Evolutionary conservation across 179 eudicot species (phyloP).

Genomic region (Gypsophila paniculata): DNA sequence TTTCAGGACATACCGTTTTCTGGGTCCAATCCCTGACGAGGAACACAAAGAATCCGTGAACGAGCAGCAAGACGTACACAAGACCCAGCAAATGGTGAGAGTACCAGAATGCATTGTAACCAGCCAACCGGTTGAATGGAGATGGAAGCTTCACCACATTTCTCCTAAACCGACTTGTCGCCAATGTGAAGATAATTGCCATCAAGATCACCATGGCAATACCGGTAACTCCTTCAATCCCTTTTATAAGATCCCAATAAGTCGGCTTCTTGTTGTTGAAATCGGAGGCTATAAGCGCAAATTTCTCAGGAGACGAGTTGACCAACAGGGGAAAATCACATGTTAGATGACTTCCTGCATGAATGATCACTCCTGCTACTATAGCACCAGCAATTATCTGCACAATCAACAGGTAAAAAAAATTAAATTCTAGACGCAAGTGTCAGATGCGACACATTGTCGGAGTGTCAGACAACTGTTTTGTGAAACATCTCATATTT

Average conservation of each 20-base stretch:
- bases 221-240: slow-evolving; percentile 58
- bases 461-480: too few relatives aligned
- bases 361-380: slow-evolving; percentile 50
- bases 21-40: slow-evolving; percentile 50
- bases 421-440: background rate
- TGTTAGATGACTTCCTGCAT: slow-evolving; percentile 56
- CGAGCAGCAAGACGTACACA: slow-evolving; percentile 55
- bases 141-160: slow-evolving; percentile 54
- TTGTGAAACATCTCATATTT: too few relatives aligned
- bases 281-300: slow-evolving; percentile 47
- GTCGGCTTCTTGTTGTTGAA: slow-evolving; percentile 55
- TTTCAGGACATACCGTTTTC: slow-evolving; percentile 52
- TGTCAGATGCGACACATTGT: too few relatives aligned
- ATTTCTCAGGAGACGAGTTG: slow-evolving; percentile 52
- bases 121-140: slow-evolving; percentile 63
- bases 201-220: slow-evolving; percentile 61
- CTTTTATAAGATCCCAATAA: slow-evolving; percentile 41
- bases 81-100: slow-evolving; percentile 66
- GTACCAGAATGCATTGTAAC: slow-evolving; percentile 80
- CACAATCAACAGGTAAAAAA: slow-evolving; percentile 6
- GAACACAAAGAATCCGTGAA: slow-evolving; percentile 71
- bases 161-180: slow-evolving; percentile 53
- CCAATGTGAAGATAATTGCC: slow-evolving; percentile 62
- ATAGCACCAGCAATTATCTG: slow-evolving; percentile 68
- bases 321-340: slow-evolving; percentile 68